Conservation (phyloP, 768 basidiomycete genomes). For the Russula lepida region DNA sequence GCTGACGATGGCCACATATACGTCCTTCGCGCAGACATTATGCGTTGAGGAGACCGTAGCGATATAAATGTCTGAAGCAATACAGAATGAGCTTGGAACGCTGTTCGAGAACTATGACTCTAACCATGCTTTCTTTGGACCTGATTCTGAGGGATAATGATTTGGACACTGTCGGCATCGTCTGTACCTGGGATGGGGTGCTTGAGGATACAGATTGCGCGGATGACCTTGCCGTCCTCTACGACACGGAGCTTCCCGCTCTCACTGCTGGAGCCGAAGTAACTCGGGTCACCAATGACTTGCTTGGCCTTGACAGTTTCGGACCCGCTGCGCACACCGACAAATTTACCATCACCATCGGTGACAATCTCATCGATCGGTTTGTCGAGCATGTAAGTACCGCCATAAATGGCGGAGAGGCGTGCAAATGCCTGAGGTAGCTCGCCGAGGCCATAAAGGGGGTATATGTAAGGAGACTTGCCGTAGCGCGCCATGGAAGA, state of each 20-base stretch:
- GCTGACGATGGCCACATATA: conserved; percentile 96
- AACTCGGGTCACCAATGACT: conserved; percentile 96
- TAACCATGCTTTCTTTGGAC: conserved; percentile 85
- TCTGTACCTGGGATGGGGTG: conserved; percentile 98
- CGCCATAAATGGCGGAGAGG: conserved; percentile 96
- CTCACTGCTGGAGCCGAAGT: conserved; percentile 76
- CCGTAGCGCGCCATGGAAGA: conserved; percentile 98
- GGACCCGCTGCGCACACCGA: conserved; percentile 80
- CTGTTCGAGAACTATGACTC: conserved; percentile 24
- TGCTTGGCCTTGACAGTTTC: conserved; percentile 97
- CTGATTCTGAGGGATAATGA: conserved; percentile 99
- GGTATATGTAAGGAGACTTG: conserved; percentile 99
- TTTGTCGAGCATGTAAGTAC: conserved; percentile 99
- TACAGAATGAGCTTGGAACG: conserved; percentile 3
- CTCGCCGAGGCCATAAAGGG: conserved; percentile 96
- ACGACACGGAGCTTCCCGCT: conserved; percentile 80
- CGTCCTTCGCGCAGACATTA: conserved; percentile 92
- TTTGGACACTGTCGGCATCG: conserved; percentile 89
- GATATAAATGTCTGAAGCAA: conserved; percentile 87
- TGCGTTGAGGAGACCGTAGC: conserved; percentile 96
- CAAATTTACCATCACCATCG: conserved; percentile 77
- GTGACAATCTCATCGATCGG: conserved; percentile 84
- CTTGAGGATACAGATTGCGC: conserved; percentile 96
- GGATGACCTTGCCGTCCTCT: conserved; percentile 89
- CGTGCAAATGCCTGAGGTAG: conserved; percentile 98